A percentile compares a stretch with the other conserved stretches of the same genome.
These are phyloP conservation scores for Bipolaris cookei DNA, from an alignment of 2,329 filamentous ascomycete species.

Conservation along the genomic window DNA sequence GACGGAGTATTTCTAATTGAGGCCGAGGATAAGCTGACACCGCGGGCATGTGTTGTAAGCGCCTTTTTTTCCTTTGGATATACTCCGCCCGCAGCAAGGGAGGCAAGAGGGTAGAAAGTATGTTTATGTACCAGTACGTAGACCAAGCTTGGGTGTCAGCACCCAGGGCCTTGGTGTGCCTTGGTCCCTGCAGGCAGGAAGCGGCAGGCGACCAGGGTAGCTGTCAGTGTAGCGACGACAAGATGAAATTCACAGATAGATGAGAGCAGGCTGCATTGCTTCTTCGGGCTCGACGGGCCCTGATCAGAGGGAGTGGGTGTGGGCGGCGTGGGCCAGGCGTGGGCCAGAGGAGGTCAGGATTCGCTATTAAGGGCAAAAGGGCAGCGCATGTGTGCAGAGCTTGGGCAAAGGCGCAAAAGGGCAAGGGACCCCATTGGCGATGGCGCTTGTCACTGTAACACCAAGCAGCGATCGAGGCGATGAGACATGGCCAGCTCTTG, in stretches of 20 bases:
- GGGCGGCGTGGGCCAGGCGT: not conserved
- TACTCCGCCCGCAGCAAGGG: not conserved
- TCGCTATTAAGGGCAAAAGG: not conserved
- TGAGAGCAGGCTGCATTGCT: constrained; percentile 5
- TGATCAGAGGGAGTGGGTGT: not conserved
- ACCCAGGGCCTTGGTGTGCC: constrained; percentile 5
- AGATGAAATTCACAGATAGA: constrained; percentile 14
- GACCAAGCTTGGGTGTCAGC: not conserved
- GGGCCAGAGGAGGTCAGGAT: not conserved
- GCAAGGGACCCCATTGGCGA: constrained; percentile 11
- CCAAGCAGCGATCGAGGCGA: constrained; percentile 16
- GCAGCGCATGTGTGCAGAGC: not conserved
- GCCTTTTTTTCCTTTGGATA: not conserved
- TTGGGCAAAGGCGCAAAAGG: constrained; percentile 4
- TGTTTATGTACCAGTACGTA: too few species aligned
- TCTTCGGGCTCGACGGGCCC: constrained; percentile 4
- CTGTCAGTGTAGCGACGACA: constrained; percentile 10
- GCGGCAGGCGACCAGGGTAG: constrained; percentile 11
- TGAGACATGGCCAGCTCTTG: constrained; percentile 24
- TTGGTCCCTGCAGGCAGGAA: constrained; percentile 17
- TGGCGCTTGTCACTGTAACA: constrained; percentile 6
- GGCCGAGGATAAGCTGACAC: not conserved
- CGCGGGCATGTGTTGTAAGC: not conserved
- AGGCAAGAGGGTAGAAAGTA: too few species aligned
- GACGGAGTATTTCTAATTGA: not conserved